phyloP scores from a whole-genome alignment of 225 moss, liverwort and hornwort genomes.

The Anthoceros angustus region DNA sequence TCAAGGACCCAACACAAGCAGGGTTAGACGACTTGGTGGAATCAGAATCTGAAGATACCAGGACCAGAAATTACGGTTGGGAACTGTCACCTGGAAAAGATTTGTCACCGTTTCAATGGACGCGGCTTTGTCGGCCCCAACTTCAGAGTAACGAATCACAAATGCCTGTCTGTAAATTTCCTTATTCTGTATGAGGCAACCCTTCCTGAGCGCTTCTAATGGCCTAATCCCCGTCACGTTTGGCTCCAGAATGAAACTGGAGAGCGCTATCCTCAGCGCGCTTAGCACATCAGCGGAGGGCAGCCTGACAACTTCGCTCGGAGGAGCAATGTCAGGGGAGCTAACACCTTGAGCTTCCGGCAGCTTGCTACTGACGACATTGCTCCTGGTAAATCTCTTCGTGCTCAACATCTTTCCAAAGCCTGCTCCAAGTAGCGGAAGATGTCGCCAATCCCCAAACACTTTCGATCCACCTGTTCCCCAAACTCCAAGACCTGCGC shows the following conservation, averaged over 20 bases:
- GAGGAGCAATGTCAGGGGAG: not conserved
- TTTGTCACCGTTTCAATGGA: slow-evolving; percentile 87
- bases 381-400: not conserved
- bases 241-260: not conserved
- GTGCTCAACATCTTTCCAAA: not conserved
- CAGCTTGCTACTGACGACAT: not conserved
- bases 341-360: not conserved
- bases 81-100: slow-evolving; percentile 50
- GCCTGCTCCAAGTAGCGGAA: not conserved
- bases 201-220: slow-evolving; percentile 52
- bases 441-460: not conserved
- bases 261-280: not conserved
- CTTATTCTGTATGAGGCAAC: slow-evolving; percentile 56
- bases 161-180: slow-evolving; percentile 80
- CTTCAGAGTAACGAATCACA: slow-evolving; percentile 85
- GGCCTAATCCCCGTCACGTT: slow-evolving; percentile 4
- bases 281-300: not conserved
- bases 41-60: not conserved
- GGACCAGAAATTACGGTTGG: not conserved
- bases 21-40: not conserved
- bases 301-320: not conserved
- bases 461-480: not conserved
- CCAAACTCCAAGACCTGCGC: not conserved
- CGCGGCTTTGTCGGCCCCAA: slow-evolving; percentile 84
- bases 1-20: not conserved